Evolutionary conservation across 768 basidiomycete species (phyloP).

Genomic region (Chalciporus piperatus): DNA sequence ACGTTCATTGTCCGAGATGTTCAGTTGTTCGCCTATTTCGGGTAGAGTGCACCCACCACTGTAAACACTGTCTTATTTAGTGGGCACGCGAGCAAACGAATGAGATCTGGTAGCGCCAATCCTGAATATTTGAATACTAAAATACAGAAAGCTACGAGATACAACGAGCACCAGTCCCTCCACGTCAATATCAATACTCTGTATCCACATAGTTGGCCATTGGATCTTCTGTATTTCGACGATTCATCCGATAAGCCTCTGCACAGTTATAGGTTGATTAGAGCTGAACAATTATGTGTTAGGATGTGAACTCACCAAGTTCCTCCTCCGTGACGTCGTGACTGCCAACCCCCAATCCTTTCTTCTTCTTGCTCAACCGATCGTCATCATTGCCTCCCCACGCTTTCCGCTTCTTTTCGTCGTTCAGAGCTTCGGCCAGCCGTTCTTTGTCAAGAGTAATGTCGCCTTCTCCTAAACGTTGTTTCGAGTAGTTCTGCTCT

Average conservation of each 20-base stretch:
- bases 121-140: no score
- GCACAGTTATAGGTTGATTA: conserved; percentile 19
- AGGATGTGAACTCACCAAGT: conserved; percentile 51
- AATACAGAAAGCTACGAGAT: not conserved
- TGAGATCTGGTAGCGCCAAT: not conserved
- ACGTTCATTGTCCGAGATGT: conserved; percentile 8
- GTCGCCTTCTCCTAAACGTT: conserved; percentile 78
- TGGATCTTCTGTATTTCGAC: conserved; percentile 74
- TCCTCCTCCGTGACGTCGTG: conserved; percentile 91
- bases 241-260: conserved; percentile 91
- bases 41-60: conserved; percentile 4
- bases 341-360: conserved; percentile 45
- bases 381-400: conserved; percentile 54
- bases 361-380: conserved; percentile 59
- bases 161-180: not conserved
- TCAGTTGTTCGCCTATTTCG: conserved; percentile 24
- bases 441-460: conserved; percentile 70
- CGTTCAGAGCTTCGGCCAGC: conserved; percentile 66
- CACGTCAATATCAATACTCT: conserved; percentile 29
- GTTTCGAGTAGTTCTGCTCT: conserved; percentile 76
- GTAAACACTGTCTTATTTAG: not conserved
- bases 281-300: conserved; percentile 1
- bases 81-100: not conserved
- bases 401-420: conserved; percentile 78
- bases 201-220: conserved; percentile 89